A percentile compares a stretch with the other conserved stretches of the same genome.
phyloP scores from a whole-genome alignment of 371 early-diverging fungal genomes.

The Mortierella sp. region DNA sequence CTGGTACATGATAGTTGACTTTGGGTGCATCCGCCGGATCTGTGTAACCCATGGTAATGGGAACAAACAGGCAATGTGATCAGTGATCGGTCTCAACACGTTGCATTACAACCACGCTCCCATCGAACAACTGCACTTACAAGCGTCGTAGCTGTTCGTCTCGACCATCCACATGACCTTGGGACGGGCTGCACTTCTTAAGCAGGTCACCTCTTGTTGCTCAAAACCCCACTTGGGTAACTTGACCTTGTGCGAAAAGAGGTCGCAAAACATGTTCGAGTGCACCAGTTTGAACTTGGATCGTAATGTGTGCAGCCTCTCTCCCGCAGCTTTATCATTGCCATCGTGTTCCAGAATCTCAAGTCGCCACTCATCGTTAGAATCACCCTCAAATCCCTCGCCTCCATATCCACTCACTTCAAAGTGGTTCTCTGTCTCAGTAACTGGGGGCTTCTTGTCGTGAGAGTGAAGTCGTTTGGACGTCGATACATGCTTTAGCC shows the following conservation, averaged over 20 bases:
- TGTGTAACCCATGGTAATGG: slow-evolving; percentile 11
- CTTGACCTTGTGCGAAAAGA: slow-evolving; percentile 82
- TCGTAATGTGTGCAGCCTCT: slow-evolving; percentile 69
- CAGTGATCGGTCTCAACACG: too few species aligned
- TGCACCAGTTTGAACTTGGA: slow-evolving; percentile 81
- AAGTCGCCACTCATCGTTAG: slow-evolving; percentile 81
- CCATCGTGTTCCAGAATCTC: slow-evolving; percentile 74
- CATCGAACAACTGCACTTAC: slow-evolving; percentile 47
- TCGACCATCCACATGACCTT: slow-evolving; percentile 77
- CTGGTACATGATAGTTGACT: slow-evolving; percentile 59
- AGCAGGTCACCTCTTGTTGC: slow-evolving; percentile 95
- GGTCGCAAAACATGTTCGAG: slow-evolving; percentile 74
- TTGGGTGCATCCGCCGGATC: slow-evolving; percentile 56
- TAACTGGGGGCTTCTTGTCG: slow-evolving; percentile 87
- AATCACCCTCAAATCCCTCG: slow-evolving; percentile 60
- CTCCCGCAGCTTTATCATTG: slow-evolving; percentile 58
- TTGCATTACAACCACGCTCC: background rate
- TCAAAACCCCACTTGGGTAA: slow-evolving; percentile 98
- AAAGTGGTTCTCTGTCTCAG: slow-evolving; percentile 88
- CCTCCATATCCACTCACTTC: slow-evolving; percentile 83
- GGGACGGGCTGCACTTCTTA: slow-evolving; percentile 68
- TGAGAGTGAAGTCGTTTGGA: slow-evolving; percentile 73
- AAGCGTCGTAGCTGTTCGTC: slow-evolving; percentile 56
- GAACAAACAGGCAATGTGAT: background rate
- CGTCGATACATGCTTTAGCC: slow-evolving; percentile 61